phyloP scores from a whole-genome alignment of 768 basidiomycete genomes.

The Tulasnella sp. region DNA sequence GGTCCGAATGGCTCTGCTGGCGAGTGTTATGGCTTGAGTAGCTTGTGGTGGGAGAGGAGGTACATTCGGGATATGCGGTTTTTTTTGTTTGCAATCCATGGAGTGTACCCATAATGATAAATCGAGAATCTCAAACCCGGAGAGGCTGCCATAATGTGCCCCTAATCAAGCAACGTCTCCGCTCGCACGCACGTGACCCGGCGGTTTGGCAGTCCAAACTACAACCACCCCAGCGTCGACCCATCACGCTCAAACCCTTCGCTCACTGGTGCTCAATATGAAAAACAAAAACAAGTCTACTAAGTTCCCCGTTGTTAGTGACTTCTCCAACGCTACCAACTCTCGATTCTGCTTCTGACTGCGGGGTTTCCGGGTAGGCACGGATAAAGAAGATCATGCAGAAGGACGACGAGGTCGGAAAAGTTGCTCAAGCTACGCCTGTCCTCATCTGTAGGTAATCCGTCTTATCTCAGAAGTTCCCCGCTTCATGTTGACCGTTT shows the following conservation, averaged over 20 bases:
- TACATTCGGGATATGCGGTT: too few species aligned
- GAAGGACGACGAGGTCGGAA: slow-evolving; percentile 98
- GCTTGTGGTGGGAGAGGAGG: not conserved
- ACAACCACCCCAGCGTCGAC: not conserved
- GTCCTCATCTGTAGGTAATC: slow-evolving; percentile 88
- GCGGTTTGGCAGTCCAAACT: not conserved
- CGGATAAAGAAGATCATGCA: slow-evolving; percentile 99
- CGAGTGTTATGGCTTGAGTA: slow-evolving; percentile 58
- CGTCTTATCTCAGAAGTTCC: not conserved
- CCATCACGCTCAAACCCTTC: not conserved
- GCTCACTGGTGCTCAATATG: slow-evolving; percentile 50
- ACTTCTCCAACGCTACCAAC: not conserved
- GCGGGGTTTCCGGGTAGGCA: slow-evolving; percentile 56
- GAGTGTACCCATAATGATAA: not conserved
- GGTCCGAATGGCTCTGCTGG: slow-evolving; percentile 81
- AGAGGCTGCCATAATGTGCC: too few species aligned
- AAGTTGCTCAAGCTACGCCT: slow-evolving; percentile 95
- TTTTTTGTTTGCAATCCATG: too few species aligned
- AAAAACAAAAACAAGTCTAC: slow-evolving; percentile 92
- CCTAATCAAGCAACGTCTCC: not conserved
- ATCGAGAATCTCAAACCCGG: too few species aligned
- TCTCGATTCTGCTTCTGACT: not conserved
- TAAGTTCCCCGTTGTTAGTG: slow-evolving; percentile 84
- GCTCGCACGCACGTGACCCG: not conserved
- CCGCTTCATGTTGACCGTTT: not conserved